Conservation (phyloP, 2,329 filamentous ascomycete species). For the Verticillium klebahnii region DNA sequence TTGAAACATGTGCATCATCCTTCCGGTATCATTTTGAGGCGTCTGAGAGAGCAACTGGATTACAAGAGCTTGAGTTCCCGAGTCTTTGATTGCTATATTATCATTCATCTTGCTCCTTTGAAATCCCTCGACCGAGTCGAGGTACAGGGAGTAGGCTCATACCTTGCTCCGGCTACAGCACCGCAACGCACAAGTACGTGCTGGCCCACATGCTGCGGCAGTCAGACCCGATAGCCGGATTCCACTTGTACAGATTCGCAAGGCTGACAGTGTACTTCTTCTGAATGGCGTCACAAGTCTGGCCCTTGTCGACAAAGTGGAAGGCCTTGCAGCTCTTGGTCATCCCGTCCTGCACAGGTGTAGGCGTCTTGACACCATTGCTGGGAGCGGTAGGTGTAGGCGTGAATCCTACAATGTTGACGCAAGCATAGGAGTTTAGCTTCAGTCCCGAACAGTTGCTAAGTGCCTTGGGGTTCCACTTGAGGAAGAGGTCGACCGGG, state of each 20-base stretch:
- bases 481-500: conserved; percentile 9
- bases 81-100: too few species aligned
- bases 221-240: conserved; percentile 15
- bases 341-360: conserved; percentile 22
- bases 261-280: not conserved
- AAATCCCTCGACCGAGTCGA: too few species aligned
- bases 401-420: not conserved
- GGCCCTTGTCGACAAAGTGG: conserved; percentile 9
- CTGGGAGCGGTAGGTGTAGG: conserved; percentile 7
- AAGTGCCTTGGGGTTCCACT: conserved; percentile 12
- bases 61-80: too few species aligned
- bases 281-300: conserved; percentile 7
- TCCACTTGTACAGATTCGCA: conserved; percentile 4
- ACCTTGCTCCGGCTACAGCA: not conserved
- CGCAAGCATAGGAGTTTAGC: conserved; percentile 3
- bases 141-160: too few species aligned
- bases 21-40: too few species aligned
- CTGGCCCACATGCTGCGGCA: conserved; percentile 15
- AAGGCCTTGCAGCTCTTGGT: conserved; percentile 23
- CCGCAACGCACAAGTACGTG: conserved; percentile 8
- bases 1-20: too few species aligned
- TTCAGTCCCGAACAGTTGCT: conserved; percentile 5
- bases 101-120: too few species aligned
- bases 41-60: too few species aligned
- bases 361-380: conserved; percentile 20